Evolutionary conservation across 2,329 filamentous ascomycete species (phyloP).

Genomic region (Hypoxylon sp.): DNA sequence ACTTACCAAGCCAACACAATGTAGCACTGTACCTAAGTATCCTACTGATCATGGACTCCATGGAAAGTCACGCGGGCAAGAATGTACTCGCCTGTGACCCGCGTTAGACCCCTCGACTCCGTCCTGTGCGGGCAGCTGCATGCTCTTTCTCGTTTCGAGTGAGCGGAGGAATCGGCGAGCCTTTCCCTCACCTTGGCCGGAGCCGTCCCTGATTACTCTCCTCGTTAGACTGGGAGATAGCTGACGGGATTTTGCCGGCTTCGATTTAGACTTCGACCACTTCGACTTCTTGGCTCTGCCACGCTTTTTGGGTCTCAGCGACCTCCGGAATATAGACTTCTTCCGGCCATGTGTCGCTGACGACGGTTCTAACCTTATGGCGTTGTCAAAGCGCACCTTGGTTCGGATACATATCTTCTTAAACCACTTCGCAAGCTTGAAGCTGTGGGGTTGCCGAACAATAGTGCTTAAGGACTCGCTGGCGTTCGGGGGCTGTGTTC

Average conservation of each 20-base stretch:
- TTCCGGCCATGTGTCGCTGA: neutral
- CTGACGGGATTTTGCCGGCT: slow-evolving; percentile 12
- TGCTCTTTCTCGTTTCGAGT: slow-evolving; percentile 31
- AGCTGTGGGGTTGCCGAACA: slow-evolving; percentile 38
- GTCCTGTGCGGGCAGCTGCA: slow-evolving; percentile 27
- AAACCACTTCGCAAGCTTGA: slow-evolving; percentile 43
- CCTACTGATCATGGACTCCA: neutral
- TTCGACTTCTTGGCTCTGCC: slow-evolving; percentile 7
- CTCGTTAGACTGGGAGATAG: slow-evolving; percentile 5
- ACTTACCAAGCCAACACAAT: no score
- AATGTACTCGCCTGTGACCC: slow-evolving; percentile 32
- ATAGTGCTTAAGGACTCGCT: slow-evolving; percentile 33
- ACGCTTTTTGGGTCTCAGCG: slow-evolving; percentile 22
- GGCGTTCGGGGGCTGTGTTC: slow-evolving; percentile 9
- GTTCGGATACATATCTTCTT: slow-evolving; percentile 42
- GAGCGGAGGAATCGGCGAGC: slow-evolving; percentile 25
- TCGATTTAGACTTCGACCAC: slow-evolving; percentile 21
- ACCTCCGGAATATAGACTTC: slow-evolving; percentile 21
- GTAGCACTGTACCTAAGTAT: slow-evolving; percentile 3
- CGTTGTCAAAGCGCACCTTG: slow-evolving; percentile 41
- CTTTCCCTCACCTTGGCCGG: slow-evolving; percentile 10
- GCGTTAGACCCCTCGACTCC: neutral
- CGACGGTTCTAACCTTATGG: slow-evolving; percentile 21
- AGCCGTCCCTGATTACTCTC: neutral
- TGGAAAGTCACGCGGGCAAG: slow-evolving; percentile 26